A percentile compares a stretch with the other conserved stretches of the same genome.
Conservation (phyloP, 805 yeast species). For the Naumovozyma dairenensis region DNA sequence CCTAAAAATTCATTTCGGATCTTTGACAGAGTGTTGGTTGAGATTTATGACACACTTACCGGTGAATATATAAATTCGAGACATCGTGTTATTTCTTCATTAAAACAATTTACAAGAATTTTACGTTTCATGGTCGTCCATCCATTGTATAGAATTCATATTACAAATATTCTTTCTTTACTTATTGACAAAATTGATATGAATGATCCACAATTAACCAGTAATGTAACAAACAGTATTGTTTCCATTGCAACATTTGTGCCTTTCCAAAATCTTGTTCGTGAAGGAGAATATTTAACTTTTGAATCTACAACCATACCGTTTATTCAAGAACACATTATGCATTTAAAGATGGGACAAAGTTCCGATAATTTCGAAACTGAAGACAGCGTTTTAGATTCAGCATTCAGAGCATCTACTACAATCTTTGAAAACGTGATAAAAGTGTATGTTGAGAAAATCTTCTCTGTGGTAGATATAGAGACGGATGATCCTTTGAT, state of each 20-base stretch:
- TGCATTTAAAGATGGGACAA: slow-evolving; percentile 33
- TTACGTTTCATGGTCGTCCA: slow-evolving; percentile 56
- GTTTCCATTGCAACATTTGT: slow-evolving; percentile 61
- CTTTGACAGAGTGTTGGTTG: slow-evolving; percentile 47
- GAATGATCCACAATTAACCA: slow-evolving; percentile 70
- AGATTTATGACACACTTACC: slow-evolving; percentile 65
- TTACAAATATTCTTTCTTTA: slow-evolving; percentile 62
- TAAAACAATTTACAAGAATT: slow-evolving; percentile 55
- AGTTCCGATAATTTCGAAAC: slow-evolving; percentile 27
- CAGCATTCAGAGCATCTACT: slow-evolving; percentile 64
- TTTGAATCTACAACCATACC: slow-evolving; percentile 37
- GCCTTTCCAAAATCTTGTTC: slow-evolving; percentile 54
- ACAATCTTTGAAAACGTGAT: slow-evolving; percentile 56
- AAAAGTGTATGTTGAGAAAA: slow-evolving; percentile 43
- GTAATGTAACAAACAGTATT: slow-evolving; percentile 56
- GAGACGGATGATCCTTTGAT: slow-evolving; percentile 31
- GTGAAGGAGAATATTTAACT: slow-evolving; percentile 31
- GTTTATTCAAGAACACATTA: slow-evolving; percentile 57
- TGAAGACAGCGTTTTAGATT: slow-evolving; percentile 38
- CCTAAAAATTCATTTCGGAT: slow-evolving; percentile 37
- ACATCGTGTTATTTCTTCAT: slow-evolving; percentile 67
- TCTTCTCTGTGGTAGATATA: slow-evolving; percentile 54
- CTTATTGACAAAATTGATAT: slow-evolving; percentile 77
- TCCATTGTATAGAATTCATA: slow-evolving; percentile 63
- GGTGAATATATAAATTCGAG: slow-evolving; percentile 59